Evolutionary conservation across 2,329 filamentous ascomycete species (phyloP), one percentile per base, ranked within the genome.

Genomic region (Aspergillus terreus): DNA sequence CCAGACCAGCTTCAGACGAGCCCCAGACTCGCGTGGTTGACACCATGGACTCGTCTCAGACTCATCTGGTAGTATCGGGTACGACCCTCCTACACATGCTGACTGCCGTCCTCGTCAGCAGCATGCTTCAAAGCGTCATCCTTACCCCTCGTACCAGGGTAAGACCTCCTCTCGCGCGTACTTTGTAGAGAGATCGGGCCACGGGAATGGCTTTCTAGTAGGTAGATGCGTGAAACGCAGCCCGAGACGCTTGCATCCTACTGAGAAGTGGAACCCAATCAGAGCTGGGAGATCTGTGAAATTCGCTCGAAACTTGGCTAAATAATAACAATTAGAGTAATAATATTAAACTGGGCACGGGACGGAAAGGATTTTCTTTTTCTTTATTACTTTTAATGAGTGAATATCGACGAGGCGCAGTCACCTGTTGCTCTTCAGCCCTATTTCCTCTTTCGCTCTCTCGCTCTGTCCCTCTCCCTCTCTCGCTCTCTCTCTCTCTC

Each of bases 371-470:
- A 12, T 42, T 23, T 44, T 17, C 25, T n/a, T 41, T 49, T 19
- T 46, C 30, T 50, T 38, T 25, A 11, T 17, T 38, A 41, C 15
- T 19, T 19, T 19, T 19, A n/a, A 43, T 50, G 43, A 50, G 23
- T 41, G 33, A 27, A 46, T 27, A 30, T 6, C 23, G 15, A 17
- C 43, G 27, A 32, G 27, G 40, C 17, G n/a, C n/a, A n/a, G 41
- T 53, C 46, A 46, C 49, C 49, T 46, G 41, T 12, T 19, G 12
- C 35, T 33, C 47, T 15, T 45, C 25, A 47, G 44, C 52, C 43
- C 33, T 50, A 44, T 44, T 49, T 47, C 14, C 21, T 46, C 49
- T 51, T 45, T 51, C 30, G 46, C 35, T 42, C 23, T 23, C 23
- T 36, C 45, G 32, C 30, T 43, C 48, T 46, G 12, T 32, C 44